Percentiles rank a stretch among this genome's conserved stretches.
phyloP scores from a whole-genome alignment of 305 asterid species.

The Fraxinus albicans region DNA sequence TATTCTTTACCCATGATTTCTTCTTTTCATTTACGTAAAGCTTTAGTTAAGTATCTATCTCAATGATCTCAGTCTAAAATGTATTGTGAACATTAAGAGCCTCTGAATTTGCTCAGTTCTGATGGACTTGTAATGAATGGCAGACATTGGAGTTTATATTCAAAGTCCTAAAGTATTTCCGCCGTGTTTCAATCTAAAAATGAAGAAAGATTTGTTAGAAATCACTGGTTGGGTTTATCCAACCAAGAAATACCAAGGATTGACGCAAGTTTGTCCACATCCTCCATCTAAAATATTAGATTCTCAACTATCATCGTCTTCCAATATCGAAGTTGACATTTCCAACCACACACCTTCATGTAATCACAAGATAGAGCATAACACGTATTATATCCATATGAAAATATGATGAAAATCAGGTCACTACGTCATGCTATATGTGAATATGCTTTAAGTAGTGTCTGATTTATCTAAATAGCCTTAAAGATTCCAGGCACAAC shows the following conservation, averaged over 20 bases:
- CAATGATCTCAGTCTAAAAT: neutral
- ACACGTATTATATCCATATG: neutral
- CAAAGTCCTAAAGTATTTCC: neutral
- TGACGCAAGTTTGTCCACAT: neutral
- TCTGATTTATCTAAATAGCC: neutral
- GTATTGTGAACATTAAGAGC: neutral
- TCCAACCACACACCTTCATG: neutral
- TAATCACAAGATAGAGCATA: neutral
- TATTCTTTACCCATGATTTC: neutral
- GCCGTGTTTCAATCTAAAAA: neutral
- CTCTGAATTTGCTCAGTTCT: neutral
- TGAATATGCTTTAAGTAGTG: neutral
- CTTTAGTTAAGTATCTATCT: neutral
- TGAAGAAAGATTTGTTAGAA: neutral
- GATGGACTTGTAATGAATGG: neutral
- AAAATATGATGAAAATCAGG: neutral
- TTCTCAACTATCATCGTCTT: neutral
- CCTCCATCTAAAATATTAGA: neutral
- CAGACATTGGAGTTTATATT: neutral
- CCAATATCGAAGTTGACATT: neutral
- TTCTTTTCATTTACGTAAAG: neutral
- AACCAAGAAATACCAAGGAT: neutral
- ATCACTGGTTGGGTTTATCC: neutral
- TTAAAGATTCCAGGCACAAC: neutral
- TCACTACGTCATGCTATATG: neutral